These are phyloP conservation scores for Asparagopsis taxiformis DNA, from an alignment of 31 red algal species.

Conservation along the genomic window DNA sequence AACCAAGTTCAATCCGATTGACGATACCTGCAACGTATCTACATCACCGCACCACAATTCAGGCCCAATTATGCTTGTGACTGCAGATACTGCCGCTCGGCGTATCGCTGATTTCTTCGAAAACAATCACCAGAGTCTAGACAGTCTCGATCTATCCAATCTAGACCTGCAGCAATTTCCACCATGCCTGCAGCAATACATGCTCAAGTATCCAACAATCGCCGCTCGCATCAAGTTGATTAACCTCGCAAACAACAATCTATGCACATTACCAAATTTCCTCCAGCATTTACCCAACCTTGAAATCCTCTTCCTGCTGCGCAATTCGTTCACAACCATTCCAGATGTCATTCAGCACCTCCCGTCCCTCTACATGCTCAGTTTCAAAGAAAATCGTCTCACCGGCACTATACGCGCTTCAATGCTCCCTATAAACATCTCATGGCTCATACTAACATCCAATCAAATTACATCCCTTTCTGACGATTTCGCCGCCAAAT, in stretches of 20 bases:
- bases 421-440: neutral
- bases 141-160: neutral
- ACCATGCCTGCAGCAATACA: neutral
- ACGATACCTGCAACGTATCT: too few relatives aligned
- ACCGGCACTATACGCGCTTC: conserved; percentile 2
- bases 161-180: neutral
- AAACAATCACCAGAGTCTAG: neutral
- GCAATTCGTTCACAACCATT: conserved; percentile 5
- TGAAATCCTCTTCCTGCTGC: conserved; percentile 6
- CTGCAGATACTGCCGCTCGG: neutral
- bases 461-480: conserved; percentile 3
- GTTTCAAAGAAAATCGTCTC: conserved; percentile 7
- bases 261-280: neutral
- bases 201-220: neutral
- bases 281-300: conserved; percentile 12
- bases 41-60: too few relatives aligned
- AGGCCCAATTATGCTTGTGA: too few relatives aligned
- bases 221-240: neutral
- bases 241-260: conserved; percentile 13
- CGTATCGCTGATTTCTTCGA: conserved; percentile 4
- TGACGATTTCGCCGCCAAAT: neutral
- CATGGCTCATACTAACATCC: conserved; percentile 16
- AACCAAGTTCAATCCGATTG: too few relatives aligned
- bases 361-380: conserved; percentile 5
- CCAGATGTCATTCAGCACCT: neutral